These are phyloP conservation scores for Raddia guianensis DNA, from an alignment of 176 grass and related monocot species.

Conservation along the genomic window DNA sequence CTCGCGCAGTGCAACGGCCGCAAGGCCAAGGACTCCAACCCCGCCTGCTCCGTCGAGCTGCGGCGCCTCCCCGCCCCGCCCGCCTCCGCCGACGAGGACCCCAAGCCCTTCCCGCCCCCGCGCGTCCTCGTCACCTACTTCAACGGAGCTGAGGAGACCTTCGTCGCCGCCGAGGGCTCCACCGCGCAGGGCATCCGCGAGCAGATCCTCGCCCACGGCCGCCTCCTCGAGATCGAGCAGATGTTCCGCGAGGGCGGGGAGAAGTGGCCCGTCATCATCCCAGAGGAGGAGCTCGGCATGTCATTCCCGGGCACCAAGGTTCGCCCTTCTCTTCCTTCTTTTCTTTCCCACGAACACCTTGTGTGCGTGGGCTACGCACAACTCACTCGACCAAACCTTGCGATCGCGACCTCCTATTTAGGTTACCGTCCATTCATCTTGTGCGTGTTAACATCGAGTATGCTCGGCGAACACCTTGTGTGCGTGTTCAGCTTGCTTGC, in stretches of 20 bases:
- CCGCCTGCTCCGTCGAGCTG: slow-evolving; percentile 88
- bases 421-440: not conserved
- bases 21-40: slow-evolving; percentile 96
- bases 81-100: not conserved
- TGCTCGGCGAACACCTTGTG: not conserved
- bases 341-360: slow-evolving; percentile 45
- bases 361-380: not conserved
- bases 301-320: slow-evolving; percentile 87
- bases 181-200: slow-evolving; percentile 75
- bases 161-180: slow-evolving; percentile 59
- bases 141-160: slow-evolving; percentile 75
- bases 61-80: slow-evolving; percentile 60
- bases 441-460: not conserved
- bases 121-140: slow-evolving; percentile 76
- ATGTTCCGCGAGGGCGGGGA: slow-evolving; percentile 89
- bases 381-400: not conserved
- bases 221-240: slow-evolving; percentile 80
- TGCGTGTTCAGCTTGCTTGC: not conserved
- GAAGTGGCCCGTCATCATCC: slow-evolving; percentile 84
- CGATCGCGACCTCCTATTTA: not conserved
- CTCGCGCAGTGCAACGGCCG: slow-evolving; percentile 92
- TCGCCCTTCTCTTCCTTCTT: not conserved
- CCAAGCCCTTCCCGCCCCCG: slow-evolving; percentile 42
- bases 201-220: slow-evolving; percentile 77
- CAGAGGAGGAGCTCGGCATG: slow-evolving; percentile 73